A percentile compares a stretch with the other conserved stretches of the same genome.
Conservation (phyloP, 2,329 filamentous ascomycete genomes). For the Coniochaeta hoffmannii region DNA sequence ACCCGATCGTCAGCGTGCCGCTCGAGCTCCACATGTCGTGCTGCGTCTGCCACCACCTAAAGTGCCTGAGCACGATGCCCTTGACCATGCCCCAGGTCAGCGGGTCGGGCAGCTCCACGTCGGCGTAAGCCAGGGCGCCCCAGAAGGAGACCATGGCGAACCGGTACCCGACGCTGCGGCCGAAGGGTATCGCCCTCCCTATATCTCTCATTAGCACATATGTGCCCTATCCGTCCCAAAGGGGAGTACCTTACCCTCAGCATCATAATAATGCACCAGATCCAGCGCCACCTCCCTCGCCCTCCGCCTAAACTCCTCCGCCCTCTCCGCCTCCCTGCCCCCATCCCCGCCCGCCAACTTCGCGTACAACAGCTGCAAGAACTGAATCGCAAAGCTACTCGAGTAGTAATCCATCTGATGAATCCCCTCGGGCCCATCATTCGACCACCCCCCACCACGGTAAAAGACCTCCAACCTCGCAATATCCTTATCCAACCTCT, state of each 20-base stretch:
- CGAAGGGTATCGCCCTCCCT: constrained; percentile 65
- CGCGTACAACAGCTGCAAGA: constrained; percentile 69
- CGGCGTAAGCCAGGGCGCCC: constrained; percentile 69
- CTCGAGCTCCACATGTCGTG: constrained; percentile 66
- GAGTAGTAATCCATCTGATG: constrained; percentile 85
- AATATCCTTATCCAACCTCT: constrained; percentile 66
- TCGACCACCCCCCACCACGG: constrained; percentile 75
- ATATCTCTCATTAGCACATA: not conserved
- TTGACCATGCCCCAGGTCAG: constrained; percentile 75
- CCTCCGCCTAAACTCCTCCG: constrained; percentile 61
- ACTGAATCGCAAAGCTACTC: constrained; percentile 75
- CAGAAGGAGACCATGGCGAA: constrained; percentile 83
- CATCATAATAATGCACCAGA: constrained; percentile 69
- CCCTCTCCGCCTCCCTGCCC: constrained; percentile 55
- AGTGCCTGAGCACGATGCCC: constrained; percentile 64
- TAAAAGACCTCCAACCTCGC: constrained; percentile 75
- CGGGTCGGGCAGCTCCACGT: constrained; percentile 63
- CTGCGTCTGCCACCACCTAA: constrained; percentile 75
- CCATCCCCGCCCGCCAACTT: constrained; percentile 64
- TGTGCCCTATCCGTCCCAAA: not conserved
- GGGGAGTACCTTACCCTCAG: constrained; percentile 36
- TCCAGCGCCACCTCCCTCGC: constrained; percentile 62
- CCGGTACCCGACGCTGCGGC: constrained; percentile 71
- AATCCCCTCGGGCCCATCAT: constrained; percentile 71
- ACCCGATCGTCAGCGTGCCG: constrained; percentile 69